Percentiles rank a stretch among this genome's conserved stretches.
Evolutionary conservation across 352 stramenopile species (phyloP).

Genomic region (Peronospora tabacina): DNA sequence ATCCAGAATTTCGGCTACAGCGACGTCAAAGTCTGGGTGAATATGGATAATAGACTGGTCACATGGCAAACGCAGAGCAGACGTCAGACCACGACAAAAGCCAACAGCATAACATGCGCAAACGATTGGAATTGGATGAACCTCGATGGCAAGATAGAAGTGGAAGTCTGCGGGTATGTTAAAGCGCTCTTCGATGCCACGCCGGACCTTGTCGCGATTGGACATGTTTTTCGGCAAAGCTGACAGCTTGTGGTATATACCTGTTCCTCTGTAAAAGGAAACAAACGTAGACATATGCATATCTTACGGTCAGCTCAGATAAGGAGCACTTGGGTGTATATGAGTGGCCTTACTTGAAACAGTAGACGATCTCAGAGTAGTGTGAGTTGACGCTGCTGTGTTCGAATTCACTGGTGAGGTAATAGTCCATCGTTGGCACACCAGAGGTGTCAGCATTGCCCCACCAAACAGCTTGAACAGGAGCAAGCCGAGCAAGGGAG

Average conservation of each 20-base stretch:
- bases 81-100: background rate
- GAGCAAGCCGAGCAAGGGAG: slow-evolving; percentile 53
- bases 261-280: slow-evolving; percentile 40
- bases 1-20: slow-evolving; percentile 37
- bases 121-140: slow-evolving; percentile 13
- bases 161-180: slow-evolving; percentile 41
- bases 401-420: slow-evolving; percentile 60
- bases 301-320: background rate
- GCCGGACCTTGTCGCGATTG: slow-evolving; percentile 38
- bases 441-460: slow-evolving; percentile 66
- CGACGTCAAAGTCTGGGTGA: slow-evolving; percentile 63
- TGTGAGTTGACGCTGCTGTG: slow-evolving; percentile 35
- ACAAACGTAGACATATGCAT: background rate
- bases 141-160: slow-evolving; percentile 61
- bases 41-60: slow-evolving; percentile 63
- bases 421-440: slow-evolving; percentile 61
- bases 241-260: slow-evolving; percentile 49
- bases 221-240: slow-evolving; percentile 31
- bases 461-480: slow-evolving; percentile 68
- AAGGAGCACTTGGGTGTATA: background rate
- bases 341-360: slow-evolving; percentile 41
- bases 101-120: background rate
- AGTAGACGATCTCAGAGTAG: slow-evolving; percentile 54
- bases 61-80: background rate
- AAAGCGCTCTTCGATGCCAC: slow-evolving; percentile 49